Percentiles rank a stretch among this genome's conserved stretches.
phyloP scores from a whole-genome alignment of 306 rosid species.

The Quercus glauca region DNA sequence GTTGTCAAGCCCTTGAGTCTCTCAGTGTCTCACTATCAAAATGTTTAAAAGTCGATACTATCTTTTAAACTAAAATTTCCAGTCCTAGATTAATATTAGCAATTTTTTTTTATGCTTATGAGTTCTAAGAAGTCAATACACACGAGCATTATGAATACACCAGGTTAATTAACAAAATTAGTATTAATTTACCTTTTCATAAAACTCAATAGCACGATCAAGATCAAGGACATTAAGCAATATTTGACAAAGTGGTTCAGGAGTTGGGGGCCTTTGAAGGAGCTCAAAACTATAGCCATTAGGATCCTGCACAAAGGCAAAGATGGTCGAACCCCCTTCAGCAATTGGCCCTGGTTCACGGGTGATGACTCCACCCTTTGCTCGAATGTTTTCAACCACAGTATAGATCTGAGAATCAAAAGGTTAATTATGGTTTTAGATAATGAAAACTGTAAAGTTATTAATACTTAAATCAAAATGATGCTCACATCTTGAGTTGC shows the following conservation, averaged over 20 bases:
- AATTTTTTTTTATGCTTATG: too few relatives aligned
- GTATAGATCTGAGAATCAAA: slow-evolving; percentile 54
- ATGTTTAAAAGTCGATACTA: too few relatives aligned
- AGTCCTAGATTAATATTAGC: too few relatives aligned
- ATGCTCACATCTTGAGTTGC: slow-evolving; percentile 77
- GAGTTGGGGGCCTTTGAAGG: slow-evolving; percentile 71
- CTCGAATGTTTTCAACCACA: slow-evolving; percentile 61
- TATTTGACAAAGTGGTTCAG: slow-evolving; percentile 85
- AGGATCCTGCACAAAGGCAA: slow-evolving; percentile 87
- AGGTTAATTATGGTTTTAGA: not conserved
- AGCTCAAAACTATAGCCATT: slow-evolving; percentile 87
- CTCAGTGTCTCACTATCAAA: too few relatives aligned
- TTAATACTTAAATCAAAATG: not conserved
- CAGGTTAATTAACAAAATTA: not conserved
- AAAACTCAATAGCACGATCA: slow-evolving; percentile 80
- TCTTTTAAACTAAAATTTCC: too few relatives aligned
- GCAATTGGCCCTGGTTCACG: slow-evolving; percentile 84
- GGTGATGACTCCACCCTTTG: slow-evolving; percentile 79
- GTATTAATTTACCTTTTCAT: slow-evolving; percentile 60
- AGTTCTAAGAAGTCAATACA: not conserved
- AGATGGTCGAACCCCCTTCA: slow-evolving; percentile 61
- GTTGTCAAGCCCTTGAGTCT: too few relatives aligned
- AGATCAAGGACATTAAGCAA: slow-evolving; percentile 95
- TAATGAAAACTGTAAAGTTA: not conserved
- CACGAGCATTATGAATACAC: not conserved